A percentile compares a stretch with the other conserved stretches of the same genome.
Evolutionary conservation across 129 eudicot species (phyloP).

Genomic region (Artemisia argyi): DNA sequence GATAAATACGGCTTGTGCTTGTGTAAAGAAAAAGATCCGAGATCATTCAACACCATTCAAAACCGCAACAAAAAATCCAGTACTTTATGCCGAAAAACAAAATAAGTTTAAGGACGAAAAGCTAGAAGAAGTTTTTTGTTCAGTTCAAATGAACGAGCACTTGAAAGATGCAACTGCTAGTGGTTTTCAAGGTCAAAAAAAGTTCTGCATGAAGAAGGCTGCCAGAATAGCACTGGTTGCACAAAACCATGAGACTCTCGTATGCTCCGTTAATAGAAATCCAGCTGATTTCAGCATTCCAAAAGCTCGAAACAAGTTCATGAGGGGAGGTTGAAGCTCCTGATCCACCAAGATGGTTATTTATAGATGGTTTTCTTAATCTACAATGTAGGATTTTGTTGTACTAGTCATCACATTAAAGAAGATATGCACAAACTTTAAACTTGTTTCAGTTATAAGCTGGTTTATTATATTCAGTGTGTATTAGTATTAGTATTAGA

Average conservation of each 20-base stretch:
- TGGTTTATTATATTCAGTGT: not conserved
- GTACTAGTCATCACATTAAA: slow-evolving; percentile 1
- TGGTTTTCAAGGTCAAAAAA: not conserved
- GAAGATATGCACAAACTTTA: not conserved
- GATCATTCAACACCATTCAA: not conserved
- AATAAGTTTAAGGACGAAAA: slow-evolving; percentile 15
- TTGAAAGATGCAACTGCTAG: slow-evolving; percentile 6
- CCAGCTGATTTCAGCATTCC: slow-evolving; percentile 43
- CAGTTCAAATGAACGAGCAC: slow-evolving; percentile 6
- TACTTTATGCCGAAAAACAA: not conserved
- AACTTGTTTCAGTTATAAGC: not conserved
- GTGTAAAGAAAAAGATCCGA: slow-evolving; percentile 30
- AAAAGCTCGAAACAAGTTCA: slow-evolving; percentile 26
- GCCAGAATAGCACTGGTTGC: slow-evolving; percentile 13
- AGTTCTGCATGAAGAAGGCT: slow-evolving; percentile 17
- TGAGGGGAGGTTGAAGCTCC: slow-evolving; percentile 33
- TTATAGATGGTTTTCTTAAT: slow-evolving; percentile 1
- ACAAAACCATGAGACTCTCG: slow-evolving; percentile 2
- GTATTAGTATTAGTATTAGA: not conserved
- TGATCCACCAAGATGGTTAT: not conserved
- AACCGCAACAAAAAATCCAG: slow-evolving; percentile 4
- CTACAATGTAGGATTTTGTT: not conserved
- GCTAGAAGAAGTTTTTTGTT: slow-evolving; percentile 1
- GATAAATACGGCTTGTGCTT: slow-evolving; percentile 23
- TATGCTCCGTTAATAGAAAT: slow-evolving; percentile 34